phyloP scores from a whole-genome alignment of 2,329 filamentous ascomycete species.

The Fusarium decemcellulare region DNA sequence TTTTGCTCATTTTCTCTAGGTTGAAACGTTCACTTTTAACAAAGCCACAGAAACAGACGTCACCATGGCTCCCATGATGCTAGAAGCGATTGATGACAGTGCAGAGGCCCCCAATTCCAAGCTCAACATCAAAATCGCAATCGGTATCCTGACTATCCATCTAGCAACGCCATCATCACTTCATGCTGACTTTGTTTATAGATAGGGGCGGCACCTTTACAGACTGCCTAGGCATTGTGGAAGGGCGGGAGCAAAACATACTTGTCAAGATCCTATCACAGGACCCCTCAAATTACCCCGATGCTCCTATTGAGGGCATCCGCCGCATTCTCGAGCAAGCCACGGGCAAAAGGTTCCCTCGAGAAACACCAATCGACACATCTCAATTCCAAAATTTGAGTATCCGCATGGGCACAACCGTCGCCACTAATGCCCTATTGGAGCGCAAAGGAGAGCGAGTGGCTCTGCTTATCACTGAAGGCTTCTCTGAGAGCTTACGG shows the following conservation, averaged over 20 bases:
- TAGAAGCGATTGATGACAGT: too few species aligned
- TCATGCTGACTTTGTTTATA: not conserved
- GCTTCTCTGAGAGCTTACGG: not conserved
- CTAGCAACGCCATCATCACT: too few species aligned
- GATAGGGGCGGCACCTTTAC: not conserved
- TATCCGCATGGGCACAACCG: conserved; percentile 2
- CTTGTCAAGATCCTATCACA: conserved; percentile 1
- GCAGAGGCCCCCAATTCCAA: too few species aligned
- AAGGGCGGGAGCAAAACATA: not conserved
- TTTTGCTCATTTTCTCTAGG: too few species aligned
- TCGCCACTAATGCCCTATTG: not conserved
- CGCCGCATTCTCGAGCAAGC: not conserved
- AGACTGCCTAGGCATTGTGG: not conserved
- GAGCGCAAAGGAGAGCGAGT: not conserved
- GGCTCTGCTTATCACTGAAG: not conserved
- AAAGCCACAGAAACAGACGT: too few species aligned
- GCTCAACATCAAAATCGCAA: too few species aligned
- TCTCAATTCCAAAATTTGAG: not conserved
- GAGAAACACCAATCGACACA: not conserved
- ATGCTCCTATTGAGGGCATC: not conserved
- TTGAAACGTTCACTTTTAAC: too few species aligned
- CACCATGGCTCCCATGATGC: too few species aligned
- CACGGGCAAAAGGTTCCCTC: not conserved
- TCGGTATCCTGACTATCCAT: too few species aligned
- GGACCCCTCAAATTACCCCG: not conserved